Evolutionary conservation across 2,329 filamentous ascomycete species (phyloP).

Genomic region (Dendrostoma leiphaemia): DNA sequence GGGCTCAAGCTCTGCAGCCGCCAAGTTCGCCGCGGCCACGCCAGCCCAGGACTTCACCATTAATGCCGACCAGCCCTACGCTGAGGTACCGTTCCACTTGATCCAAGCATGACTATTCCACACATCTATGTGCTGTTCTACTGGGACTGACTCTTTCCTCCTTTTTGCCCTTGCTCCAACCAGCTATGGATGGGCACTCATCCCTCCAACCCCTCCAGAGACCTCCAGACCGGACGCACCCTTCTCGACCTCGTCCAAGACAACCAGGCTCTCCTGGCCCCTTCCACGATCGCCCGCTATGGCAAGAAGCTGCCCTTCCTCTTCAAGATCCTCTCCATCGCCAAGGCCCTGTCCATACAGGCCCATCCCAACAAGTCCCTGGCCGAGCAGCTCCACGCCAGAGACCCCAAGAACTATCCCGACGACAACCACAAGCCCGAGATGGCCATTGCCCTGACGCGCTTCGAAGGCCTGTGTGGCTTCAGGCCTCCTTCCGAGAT

Average conservation of each 20-base stretch:
- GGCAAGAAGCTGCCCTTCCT: slow-evolving; percentile 86
- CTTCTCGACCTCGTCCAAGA: slow-evolving; percentile 85
- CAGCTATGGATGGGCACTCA: slow-evolving; percentile 99
- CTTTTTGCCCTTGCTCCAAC: too few relatives aligned
- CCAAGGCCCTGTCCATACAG: slow-evolving; percentile 95
- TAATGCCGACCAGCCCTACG: slow-evolving; percentile 86
- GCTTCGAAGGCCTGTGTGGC: slow-evolving; percentile 93
- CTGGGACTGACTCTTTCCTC: too few relatives aligned
- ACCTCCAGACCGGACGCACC: slow-evolving; percentile 77
- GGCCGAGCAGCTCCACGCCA: slow-evolving; percentile 81
- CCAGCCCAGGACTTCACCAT: slow-evolving; percentile 72
- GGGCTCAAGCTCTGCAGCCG: slow-evolving; percentile 82
- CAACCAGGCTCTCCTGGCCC: slow-evolving; percentile 78
- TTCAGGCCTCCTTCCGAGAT: slow-evolving; percentile 89
- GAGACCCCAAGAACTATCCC: slow-evolving; percentile 90
- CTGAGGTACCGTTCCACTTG: too few relatives aligned
- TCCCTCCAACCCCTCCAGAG: slow-evolving; percentile 90
- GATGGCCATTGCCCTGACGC: slow-evolving; percentile 97
- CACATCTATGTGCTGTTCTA: too few relatives aligned
- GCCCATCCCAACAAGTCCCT: slow-evolving; percentile 95
- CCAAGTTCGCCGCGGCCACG: slow-evolving; percentile 84
- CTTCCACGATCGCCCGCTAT: slow-evolving; percentile 71
- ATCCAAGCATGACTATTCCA: too few relatives aligned
- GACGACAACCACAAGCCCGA: slow-evolving; percentile 99
- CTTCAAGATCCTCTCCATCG: slow-evolving; percentile 96